A percentile compares a stretch with the other conserved stretches of the same genome.
Conservation (phyloP, 1,139 yeast genomes). For the Trichomonascaceae sp. region DNA sequence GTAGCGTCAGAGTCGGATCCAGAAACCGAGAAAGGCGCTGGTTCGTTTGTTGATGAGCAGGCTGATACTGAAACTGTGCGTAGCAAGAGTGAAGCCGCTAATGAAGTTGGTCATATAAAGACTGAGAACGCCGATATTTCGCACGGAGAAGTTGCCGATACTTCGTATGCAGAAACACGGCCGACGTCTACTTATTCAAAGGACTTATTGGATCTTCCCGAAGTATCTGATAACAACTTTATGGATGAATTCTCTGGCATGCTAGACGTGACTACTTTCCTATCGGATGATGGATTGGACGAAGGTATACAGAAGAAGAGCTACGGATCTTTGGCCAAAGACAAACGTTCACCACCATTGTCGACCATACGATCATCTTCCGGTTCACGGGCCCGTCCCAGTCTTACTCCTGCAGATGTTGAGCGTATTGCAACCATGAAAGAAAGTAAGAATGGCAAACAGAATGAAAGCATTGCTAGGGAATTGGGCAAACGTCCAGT, state of each 20-base stretch:
- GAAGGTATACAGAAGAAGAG: neutral
- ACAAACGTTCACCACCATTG: conserved; percentile 13
- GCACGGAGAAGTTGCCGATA: neutral
- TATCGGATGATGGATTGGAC: neutral
- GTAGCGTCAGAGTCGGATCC: neutral
- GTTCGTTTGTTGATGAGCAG: neutral
- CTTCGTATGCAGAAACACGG: neutral
- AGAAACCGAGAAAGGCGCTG: neutral
- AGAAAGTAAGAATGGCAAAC: conserved; percentile 1
- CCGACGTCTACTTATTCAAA: neutral
- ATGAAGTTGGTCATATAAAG: neutral
- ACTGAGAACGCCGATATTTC: neutral
- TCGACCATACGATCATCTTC: conserved; percentile 23
- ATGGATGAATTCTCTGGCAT: conserved; percentile 5
- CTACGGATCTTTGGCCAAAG: conserved; percentile 7
- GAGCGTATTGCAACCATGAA: conserved; percentile 13
- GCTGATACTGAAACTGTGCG: neutral
- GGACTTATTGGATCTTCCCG: conserved; percentile 1
- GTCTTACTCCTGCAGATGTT: conserved; percentile 29
- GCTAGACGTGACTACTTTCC: neutral
- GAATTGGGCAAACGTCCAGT: conserved; percentile 15
- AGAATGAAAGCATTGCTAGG: conserved; percentile 15
- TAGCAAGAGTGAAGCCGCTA: neutral
- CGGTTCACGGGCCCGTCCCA: conserved; percentile 30
- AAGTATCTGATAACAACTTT: conserved; percentile 3